Evolutionary conservation across 345 rosid genomes (phyloP).

Genomic region (Mangifera indica): DNA sequence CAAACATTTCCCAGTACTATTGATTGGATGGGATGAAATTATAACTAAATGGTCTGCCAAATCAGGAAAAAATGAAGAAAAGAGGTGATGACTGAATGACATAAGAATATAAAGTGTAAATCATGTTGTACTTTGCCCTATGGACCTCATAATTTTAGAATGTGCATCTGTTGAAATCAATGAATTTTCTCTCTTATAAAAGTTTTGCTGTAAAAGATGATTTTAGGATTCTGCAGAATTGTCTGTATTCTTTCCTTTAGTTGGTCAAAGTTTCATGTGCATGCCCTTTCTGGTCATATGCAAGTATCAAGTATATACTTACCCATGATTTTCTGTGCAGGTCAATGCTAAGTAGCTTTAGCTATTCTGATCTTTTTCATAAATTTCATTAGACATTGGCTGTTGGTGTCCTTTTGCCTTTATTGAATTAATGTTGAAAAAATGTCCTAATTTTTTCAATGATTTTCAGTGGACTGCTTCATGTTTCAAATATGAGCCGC

Average conservation of each 20-base stretch:
- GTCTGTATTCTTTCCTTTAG: not conserved
- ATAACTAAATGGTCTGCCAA: not conserved
- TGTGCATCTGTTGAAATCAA: not conserved
- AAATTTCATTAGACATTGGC: not conserved
- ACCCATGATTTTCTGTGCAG: not conserved
- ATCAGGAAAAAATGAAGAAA: not conserved
- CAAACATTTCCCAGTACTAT: not conserved
- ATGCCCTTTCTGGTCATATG: not conserved
- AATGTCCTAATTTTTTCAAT: conserved; percentile 16
- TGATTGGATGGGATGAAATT: not conserved
- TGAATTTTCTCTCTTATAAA: not conserved
- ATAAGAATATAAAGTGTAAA: not conserved
- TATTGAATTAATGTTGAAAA: not conserved
- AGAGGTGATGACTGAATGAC: conserved; percentile 3
- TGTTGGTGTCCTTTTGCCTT: not conserved
- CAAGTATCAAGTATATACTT: not conserved
- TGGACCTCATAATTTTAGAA: not conserved
- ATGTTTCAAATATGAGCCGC: conserved; percentile 72
- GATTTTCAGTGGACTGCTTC: conserved; percentile 75
- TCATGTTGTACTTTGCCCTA: not conserved
- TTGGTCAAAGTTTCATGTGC: not conserved
- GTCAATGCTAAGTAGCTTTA: conserved; percentile 1
- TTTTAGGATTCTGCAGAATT: not conserved
- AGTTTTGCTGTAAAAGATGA: not conserved
- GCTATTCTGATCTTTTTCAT: not conserved